Percentiles rank a stretch among this genome's conserved stretches.
phyloP scores from a whole-genome alignment of 2,329 filamentous ascomycete species.

The Colletotrichum spinosum region DNA sequence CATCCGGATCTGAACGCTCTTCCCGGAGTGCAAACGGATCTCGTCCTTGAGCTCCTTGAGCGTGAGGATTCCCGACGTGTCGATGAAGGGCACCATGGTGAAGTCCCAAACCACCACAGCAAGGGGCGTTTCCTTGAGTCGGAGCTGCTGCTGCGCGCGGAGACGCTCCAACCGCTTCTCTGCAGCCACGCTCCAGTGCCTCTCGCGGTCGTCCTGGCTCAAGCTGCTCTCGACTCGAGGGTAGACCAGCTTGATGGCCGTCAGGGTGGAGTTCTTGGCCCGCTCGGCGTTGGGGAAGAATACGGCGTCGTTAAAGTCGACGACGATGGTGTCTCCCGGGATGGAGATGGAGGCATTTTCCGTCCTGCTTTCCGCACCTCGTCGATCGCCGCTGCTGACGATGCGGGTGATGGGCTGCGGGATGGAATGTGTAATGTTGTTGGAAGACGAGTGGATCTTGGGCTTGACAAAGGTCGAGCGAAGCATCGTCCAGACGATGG shows the following conservation, averaged over 20 bases:
- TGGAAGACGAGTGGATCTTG: constrained; percentile 29
- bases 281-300: constrained; percentile 72
- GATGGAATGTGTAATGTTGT: constrained; percentile 11
- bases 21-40: constrained; percentile 61
- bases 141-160: constrained; percentile 53
- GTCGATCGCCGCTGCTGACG: constrained; percentile 42
- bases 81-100: constrained; percentile 62
- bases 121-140: constrained; percentile 46
- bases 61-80: constrained; percentile 63
- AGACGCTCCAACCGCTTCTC: constrained; percentile 60
- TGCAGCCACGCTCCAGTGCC: constrained; percentile 67
- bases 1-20: constrained; percentile 59
- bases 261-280: constrained; percentile 49
- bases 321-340: constrained; percentile 64
- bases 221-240: constrained; percentile 41
- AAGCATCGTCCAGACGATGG: constrained; percentile 70
- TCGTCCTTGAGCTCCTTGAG: constrained; percentile 62
- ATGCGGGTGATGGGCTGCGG: constrained; percentile 58
- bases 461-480: constrained; percentile 45
- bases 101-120: constrained; percentile 65
- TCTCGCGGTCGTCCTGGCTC: constrained; percentile 48
- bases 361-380: constrained; percentile 41
- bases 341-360: constrained; percentile 41
- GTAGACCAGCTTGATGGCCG: constrained; percentile 57
- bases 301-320: constrained; percentile 67